Percentiles rank a stretch among this genome's conserved stretches.
Evolutionary conservation across 768 basidiomycete genomes (phyloP).

Genomic region (Hydnum rufescens): DNA sequence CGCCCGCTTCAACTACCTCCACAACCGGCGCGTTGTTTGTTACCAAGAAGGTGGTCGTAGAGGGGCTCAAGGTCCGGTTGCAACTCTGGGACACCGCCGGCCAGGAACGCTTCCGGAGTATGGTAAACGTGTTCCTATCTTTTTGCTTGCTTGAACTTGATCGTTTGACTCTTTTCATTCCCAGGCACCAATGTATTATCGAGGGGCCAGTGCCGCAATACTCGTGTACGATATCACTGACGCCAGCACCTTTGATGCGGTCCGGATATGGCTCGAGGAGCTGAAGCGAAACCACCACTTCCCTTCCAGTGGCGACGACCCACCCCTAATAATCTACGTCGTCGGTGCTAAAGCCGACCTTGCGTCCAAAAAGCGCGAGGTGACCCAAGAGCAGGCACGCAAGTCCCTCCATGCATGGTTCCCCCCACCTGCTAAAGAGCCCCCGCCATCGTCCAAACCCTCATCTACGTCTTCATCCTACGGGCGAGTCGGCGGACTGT

Average conservation of each 20-base stretch:
- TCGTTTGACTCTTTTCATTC: neutral
- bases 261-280: conserved; percentile 82
- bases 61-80: conserved; percentile 68
- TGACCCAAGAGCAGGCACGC: conserved; percentile 50
- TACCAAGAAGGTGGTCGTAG: conserved; percentile 74
- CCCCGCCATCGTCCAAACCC: conserved; percentile 22
- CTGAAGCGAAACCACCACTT: neutral
- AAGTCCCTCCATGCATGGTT: conserved; percentile 75
- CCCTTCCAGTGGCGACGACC: conserved; percentile 28
- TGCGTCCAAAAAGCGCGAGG: conserved; percentile 9
- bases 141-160: neutral
- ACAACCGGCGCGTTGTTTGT: conserved; percentile 90
- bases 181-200: conserved; percentile 95
- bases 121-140: conserved; percentile 30
- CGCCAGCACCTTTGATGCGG: conserved; percentile 69
- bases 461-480: conserved; percentile 2
- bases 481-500: conserved; percentile 24
- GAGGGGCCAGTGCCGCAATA: conserved; percentile 85
- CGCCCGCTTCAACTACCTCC: conserved; percentile 70
- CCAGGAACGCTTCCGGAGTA: conserved; percentile 80
- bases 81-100: conserved; percentile 91
- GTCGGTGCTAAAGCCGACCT: conserved; percentile 59
- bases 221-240: conserved; percentile 93
- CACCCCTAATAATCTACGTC: conserved; percentile 83
- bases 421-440: conserved; percentile 56